Evolutionary conservation across 106 monocot species (phyloP), one percentile per base, ranked within the genome.

Genomic region (Gastrodia elata): DNA sequence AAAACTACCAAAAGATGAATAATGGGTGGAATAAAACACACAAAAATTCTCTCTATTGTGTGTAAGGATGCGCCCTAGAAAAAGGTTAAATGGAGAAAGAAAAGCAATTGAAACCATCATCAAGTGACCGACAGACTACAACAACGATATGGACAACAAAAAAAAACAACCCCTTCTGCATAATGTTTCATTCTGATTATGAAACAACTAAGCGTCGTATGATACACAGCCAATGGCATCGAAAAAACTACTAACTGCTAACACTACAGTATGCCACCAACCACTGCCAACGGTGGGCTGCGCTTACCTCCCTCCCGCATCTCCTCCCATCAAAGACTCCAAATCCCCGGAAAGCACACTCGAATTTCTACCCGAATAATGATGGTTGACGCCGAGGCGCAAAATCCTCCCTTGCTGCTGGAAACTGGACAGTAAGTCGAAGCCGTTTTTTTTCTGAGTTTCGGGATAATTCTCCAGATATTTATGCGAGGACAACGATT

Each of bases 241-340:
- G 43, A n/a, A n/a, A n/a, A n/a, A n/a, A n/a, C n/a, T n/a, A n/a
- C n/a, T n/a, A 8, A 44, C 43, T 15, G 5, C 43, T 30, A 64
- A 30, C 30, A 32, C 25, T 5, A 30, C 30, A 26, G n/a, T 64
- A 30, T 36, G 65, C 65, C 59, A 6, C 3, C 24, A 10, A 6
- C 36, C 20, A 14, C 25, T 4, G 22, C 5, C 74, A 42, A 8
- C 10, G 20, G 20, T 48, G 16, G 39, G 27, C 74, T 42, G 7
- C 26, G 11, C 27, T 26, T 39, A 27, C 33, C 11, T 11, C 1
- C 38, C 52, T 5, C 83, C 75, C 55, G 73, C 76, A 49, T 71
- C 69, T 38, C 81, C 88, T 61, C 75, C 70, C 46, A 68, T 82
- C 89, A 85, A 82, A 27, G 82, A 46, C 3, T 91, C 86, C 48